Base-by-base conservation (phyloP, 495 filamentous ascomycete species). In the Talaromyces liani region DNA sequence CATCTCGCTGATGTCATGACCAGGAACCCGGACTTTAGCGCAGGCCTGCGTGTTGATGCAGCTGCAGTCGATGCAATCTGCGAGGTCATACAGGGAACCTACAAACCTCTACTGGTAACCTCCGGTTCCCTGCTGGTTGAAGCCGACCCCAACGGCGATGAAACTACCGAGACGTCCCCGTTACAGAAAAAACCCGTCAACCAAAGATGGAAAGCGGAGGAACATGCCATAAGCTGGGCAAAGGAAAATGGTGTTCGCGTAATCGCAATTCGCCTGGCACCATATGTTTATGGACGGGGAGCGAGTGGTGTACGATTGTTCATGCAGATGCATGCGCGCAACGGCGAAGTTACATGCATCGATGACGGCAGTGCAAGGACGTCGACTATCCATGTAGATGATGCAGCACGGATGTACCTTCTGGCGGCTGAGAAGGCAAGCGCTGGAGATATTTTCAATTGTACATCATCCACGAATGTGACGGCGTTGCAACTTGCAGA, bases 211-310 rank as follows among this genome's bases (percentile, higher is more conserved):
- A 56, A 54, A 2, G 51, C 68, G 14, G 74, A 76, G 61, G 27
- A 56, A 51, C 47, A 77, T 60, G 67, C 66, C 18, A 65, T 72
- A 4, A 31, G 24, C n/a, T 55, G 53, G 53, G 66, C 69, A 4
- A 61, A 63, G 12, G 51, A 66, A n/a, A 65, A 68, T 49, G 74
- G 75, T 2, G 60, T 81, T 31, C 45, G 64, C 8, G 72, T 76
- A 0, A 68, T 51, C 22, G 62, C 65, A 12, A 70, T 81, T 12
- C 70, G 78, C 1, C 69, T 80, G 0, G 70, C 78, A 3, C 74
- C 75, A 1, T 80, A 65, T 33, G 76, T 79, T 1, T 79, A 81
- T 58, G 78, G 77, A 0, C 73, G 69, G 6, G 78, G 77, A 0
- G 78, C 70, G 2, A 77, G 73, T 51, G 76, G 73, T n/a, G 53